phyloP scores from a whole-genome alignment of 164 flowering plant species.

The Umbilicus rupestris region DNA sequence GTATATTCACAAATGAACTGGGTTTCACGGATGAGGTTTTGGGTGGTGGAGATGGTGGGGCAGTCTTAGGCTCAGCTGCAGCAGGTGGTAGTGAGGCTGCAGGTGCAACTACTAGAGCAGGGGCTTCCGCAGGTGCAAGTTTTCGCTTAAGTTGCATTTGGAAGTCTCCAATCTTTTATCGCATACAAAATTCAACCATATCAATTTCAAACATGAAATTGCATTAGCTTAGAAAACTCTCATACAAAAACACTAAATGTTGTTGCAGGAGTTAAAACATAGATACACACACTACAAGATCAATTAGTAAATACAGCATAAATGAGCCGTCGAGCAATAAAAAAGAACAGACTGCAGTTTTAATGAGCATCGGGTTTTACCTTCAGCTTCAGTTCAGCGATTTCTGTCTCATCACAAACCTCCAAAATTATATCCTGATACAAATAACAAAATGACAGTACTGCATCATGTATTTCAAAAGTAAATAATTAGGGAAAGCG shows the following conservation, averaged over 20 bases:
- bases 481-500: neutral
- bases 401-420: conserved; percentile 76
- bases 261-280: neutral
- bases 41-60: conserved; percentile 41
- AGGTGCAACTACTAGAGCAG: conserved; percentile 35
- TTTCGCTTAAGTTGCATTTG: conserved; percentile 84
- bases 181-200: conserved; percentile 5
- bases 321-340: neutral
- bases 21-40: conserved; percentile 19
- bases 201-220: neutral
- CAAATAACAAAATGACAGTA: neutral
- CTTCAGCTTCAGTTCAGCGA: conserved; percentile 82
- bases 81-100: conserved; percentile 37
- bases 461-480: neutral
- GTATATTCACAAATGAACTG: conserved; percentile 45
- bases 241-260: neutral
- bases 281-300: neutral
- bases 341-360: neutral
- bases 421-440: conserved; percentile 51
- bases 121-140: conserved; percentile 31
- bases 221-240: neutral
- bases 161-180: conserved; percentile 68
- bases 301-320: neutral
- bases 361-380: conserved; percentile 17
- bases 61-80: conserved; percentile 52